Evolutionary conservation across 495 filamentous ascomycete genomes (phyloP), one percentile per base, ranked within the genome.

Genomic region (Pseudotulostoma volvatum): DNA sequence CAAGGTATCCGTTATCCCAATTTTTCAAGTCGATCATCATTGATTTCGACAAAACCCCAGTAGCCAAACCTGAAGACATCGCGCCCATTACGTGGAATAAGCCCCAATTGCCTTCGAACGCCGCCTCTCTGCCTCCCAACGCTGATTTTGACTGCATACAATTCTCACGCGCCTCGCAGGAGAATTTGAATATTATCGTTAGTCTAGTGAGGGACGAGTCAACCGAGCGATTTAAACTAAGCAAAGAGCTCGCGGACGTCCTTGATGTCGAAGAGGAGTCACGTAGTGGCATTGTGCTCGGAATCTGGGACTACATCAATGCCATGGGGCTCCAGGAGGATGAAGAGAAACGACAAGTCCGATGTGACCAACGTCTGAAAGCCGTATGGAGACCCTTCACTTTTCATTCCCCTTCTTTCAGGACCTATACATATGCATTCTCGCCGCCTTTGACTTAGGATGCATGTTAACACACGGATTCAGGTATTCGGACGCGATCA

Each of bases 241-340:
- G 74, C 53, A 74, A 74, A 37, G 70, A 76, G 42, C 60, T 99
- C 7, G 81, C 85, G 18, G 82, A 92, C 39, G 67, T 99, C 8
- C 63, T 96, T 15, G 92, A 96, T 48, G 77, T 81, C 35, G 69
- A 77, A 36, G 84, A 92, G 50, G 92, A 86, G 37, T 87, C 87
- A 11, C 73, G 84, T 9, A 76, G 83, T 25, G 84, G 84, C 21
- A 79, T 84, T 19, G 74, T 93, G 15, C 79, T 88, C 64, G 86
- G 81, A 18, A 71, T 99, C 18, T 96, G 85, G 84, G 84, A 96
- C 53, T 99, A 99, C 53, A 80, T 93, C 45, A 79, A 80, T 42
- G 70, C 81, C 15, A 83, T 81, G 68, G 77, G 76, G 8, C 60
- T 99, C 11, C 81, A 88, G 52, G 88, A 95, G 45, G 84, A 93